Conservation (phyloP, 225 moss, liverwort and hornwort genomes). For the Pseudisothecium myosuroides region DNA sequence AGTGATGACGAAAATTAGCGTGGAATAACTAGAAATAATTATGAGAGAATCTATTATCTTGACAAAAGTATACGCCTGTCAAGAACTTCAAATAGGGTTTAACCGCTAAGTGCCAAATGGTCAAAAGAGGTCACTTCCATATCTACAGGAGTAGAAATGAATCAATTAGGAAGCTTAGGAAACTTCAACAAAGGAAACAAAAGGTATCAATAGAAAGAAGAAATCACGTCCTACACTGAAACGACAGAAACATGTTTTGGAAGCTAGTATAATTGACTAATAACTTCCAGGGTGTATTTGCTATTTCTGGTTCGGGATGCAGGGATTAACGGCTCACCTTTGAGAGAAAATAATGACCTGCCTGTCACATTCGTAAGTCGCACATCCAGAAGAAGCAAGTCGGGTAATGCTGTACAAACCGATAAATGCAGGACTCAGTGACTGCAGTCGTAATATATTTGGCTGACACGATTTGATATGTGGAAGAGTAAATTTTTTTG, state of each 20-base stretch:
- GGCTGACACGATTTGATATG: not conserved
- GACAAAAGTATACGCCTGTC: not conserved
- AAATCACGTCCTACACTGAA: not conserved
- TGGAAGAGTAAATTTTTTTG: not conserved
- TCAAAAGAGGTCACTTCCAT: not conserved
- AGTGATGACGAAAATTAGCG: not conserved
- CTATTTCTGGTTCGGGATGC: not conserved
- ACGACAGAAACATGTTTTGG: not conserved
- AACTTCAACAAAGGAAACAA: not conserved
- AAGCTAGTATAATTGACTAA: not conserved
- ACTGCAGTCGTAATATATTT: not conserved
- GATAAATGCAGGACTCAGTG: not conserved
- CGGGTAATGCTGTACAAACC: slow-evolving; percentile 28
- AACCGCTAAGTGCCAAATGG: not conserved
- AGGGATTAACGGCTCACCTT: slow-evolving; percentile 16
- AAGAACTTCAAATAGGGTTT: not conserved
- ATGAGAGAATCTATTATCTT: not conserved
- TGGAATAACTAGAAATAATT: not conserved
- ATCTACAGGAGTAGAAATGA: not conserved
- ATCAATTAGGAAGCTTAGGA: not conserved
- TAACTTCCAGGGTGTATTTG: not conserved
- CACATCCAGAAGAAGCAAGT: slow-evolving; percentile 54
- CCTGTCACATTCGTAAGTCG: slow-evolving; percentile 35
- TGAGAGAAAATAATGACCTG: slow-evolving; percentile 30
- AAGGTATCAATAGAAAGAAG: not conserved